These are phyloP conservation scores for Herpotrichia juniperi DNA, from an alignment of 2,329 filamentous ascomycete species.

Conservation along the genomic window DNA sequence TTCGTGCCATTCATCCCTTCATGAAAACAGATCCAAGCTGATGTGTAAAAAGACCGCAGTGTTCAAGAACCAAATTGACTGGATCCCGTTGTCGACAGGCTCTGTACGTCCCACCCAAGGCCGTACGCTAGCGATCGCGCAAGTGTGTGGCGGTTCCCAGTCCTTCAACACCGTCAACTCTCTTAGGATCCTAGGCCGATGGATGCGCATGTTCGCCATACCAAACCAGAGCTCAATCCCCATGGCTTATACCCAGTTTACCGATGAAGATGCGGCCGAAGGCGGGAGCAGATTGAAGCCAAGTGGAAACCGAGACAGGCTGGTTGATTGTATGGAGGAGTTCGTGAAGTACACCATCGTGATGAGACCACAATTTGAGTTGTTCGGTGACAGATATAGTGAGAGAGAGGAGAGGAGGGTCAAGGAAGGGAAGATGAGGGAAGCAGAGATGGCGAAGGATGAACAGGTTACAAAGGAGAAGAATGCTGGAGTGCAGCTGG, in stretches of 20 bases:
- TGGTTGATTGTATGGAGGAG: conserved; percentile 73
- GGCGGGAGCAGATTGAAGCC: conserved; percentile 59
- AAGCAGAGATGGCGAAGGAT: neutral
- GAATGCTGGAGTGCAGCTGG: no score
- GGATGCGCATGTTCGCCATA: conserved; percentile 74
- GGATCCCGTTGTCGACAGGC: conserved; percentile 68
- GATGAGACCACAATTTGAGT: conserved; percentile 65
- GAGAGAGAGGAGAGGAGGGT: conserved; percentile 57
- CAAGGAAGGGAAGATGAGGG: conserved; percentile 27
- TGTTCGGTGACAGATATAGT: conserved; percentile 69
- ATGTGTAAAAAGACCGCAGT: conserved; percentile 60
- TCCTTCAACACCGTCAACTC: conserved; percentile 72
- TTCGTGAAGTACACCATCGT: conserved; percentile 72
- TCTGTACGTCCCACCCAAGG: conserved; percentile 70
- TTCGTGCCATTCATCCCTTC: conserved; percentile 31
- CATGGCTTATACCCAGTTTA: conserved; percentile 68
- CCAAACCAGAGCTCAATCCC: conserved; percentile 71
- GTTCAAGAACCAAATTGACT: conserved; percentile 75
- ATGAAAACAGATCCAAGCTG: neutral
- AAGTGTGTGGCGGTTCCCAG: conserved; percentile 69
- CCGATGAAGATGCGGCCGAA: conserved; percentile 51
- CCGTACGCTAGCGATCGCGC: conserved; percentile 65
- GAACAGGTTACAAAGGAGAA: no score
- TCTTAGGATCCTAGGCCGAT: conserved; percentile 68
- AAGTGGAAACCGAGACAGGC: conserved; percentile 62